Percentiles rank a stretch among this genome's conserved stretches.
Evolutionary conservation across 1,284 basidiomycete species (phyloP).

Genomic region (Puccinia sorghi): DNA sequence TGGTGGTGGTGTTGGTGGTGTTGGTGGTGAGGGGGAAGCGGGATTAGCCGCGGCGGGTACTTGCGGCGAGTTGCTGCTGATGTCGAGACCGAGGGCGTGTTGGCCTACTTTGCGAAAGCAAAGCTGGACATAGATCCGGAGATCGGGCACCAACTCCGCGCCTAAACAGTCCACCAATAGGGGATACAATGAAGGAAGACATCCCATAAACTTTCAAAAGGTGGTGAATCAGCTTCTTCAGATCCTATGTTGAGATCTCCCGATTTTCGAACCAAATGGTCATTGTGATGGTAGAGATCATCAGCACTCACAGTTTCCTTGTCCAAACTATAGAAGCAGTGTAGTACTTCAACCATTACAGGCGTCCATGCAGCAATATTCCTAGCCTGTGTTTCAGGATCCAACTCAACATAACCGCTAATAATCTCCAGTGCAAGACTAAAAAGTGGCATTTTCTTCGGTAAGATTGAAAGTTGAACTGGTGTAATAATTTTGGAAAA

Average conservation of each 20-base stretch:
- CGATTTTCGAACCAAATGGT: background rate
- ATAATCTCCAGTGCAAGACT: constrained; percentile 89
- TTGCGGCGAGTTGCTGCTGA: background rate
- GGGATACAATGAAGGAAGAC: constrained; percentile 35
- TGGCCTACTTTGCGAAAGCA: constrained; percentile 40
- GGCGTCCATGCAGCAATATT: constrained; percentile 98
- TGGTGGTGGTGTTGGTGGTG: too few species aligned
- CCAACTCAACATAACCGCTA: constrained; percentile 85
- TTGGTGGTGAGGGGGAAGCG: background rate
- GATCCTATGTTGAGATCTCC: too few species aligned
- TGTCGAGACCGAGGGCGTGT: constrained; percentile 13
- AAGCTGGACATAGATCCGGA: constrained; percentile 30
- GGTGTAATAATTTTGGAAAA: too few species aligned
- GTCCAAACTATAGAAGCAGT: constrained; percentile 85
- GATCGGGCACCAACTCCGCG: constrained; percentile 19
- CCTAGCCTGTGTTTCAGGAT: constrained; percentile 86
- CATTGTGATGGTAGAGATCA: too few species aligned
- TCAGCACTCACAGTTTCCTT: constrained; percentile 71
- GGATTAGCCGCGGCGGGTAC: background rate
- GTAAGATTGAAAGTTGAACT: background rate
- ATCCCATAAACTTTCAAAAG: constrained; percentile 37
- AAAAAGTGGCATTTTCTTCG: too few species aligned
- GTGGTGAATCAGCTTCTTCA: too few species aligned
- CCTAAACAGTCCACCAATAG: constrained; percentile 38
- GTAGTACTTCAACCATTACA: constrained; percentile 87